Evolutionary conservation across 139 green algal genomes (phyloP).

Genomic region (Edaphochlamys debaryana): DNA sequence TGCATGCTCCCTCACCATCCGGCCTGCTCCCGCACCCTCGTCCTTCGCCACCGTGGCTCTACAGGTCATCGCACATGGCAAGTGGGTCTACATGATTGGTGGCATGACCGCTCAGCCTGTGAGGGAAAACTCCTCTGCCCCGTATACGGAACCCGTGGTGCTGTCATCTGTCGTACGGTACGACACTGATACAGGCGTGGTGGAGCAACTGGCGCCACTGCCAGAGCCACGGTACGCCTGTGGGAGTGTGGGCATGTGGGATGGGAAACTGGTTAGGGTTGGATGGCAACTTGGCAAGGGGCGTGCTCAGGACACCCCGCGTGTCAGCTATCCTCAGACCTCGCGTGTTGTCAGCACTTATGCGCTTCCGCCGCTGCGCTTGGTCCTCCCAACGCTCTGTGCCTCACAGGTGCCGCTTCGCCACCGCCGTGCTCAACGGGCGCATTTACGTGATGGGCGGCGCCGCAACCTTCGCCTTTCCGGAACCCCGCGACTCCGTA

Average conservation of each 20-base stretch:
- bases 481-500: background rate
- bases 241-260: background rate
- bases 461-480: background rate
- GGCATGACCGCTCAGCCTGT: slow-evolving; percentile 6
- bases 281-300: background rate
- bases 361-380: too few relatives aligned
- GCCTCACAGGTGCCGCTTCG: slow-evolving; percentile 38
- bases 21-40: too few relatives aligned
- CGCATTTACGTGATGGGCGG: slow-evolving; percentile 62
- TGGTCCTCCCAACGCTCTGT: too few relatives aligned
- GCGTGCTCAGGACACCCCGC: too few relatives aligned
- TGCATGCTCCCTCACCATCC: too few relatives aligned
- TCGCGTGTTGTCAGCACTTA: too few relatives aligned
- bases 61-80: slow-evolving; percentile 38
- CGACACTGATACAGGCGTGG: slow-evolving; percentile 15
- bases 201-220: background rate
- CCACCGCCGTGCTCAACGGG: slow-evolving; percentile 48
- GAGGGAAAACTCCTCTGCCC: background rate
- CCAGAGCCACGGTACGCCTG: background rate
- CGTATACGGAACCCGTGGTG: too few relatives aligned
- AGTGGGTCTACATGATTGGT: slow-evolving; percentile 47
- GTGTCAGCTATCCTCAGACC: too few relatives aligned
- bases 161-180: slow-evolving; percentile 2
- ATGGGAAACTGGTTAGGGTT: too few relatives aligned
- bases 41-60: too few relatives aligned